Evolutionary conservation across 2,329 filamentous ascomycete species (phyloP).

Genomic region (Diaporthe ampelina): DNA sequence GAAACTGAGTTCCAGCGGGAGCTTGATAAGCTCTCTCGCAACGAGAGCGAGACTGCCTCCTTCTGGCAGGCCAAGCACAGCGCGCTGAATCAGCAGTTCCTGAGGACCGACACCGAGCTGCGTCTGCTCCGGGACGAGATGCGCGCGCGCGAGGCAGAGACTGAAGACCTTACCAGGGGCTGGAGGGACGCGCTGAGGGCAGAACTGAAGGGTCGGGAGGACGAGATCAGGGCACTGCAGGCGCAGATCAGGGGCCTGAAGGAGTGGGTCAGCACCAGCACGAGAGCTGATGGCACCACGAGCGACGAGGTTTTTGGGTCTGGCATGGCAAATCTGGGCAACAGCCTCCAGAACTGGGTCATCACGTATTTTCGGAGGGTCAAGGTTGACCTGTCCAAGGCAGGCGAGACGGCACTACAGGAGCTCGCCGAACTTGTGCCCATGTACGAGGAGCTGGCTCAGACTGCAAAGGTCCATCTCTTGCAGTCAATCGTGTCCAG

Average conservation of each 20-base stretch:
- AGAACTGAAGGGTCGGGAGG: slow-evolving; percentile 65
- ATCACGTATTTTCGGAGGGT: slow-evolving; percentile 77
- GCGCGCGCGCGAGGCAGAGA: slow-evolving; percentile 61
- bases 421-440: slow-evolving; percentile 66
- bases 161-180: slow-evolving; percentile 61
- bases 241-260: slow-evolving; percentile 77
- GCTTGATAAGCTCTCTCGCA: slow-evolving; percentile 65
- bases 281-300: slow-evolving; percentile 71
- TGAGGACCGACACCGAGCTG: slow-evolving; percentile 67
- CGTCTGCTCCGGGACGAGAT: slow-evolving; percentile 64
- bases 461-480: slow-evolving; percentile 70
- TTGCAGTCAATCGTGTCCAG: slow-evolving; percentile 73
- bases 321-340: slow-evolving; percentile 71
- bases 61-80: slow-evolving; percentile 72
- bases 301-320: slow-evolving; percentile 78
- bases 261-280: slow-evolving; percentile 78
- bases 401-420: slow-evolving; percentile 56
- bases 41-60: slow-evolving; percentile 67
- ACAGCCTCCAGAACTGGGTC: slow-evolving; percentile 81
- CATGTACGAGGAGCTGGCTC: slow-evolving; percentile 68
- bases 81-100: slow-evolving; percentile 64
- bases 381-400: slow-evolving; percentile 65
- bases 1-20: slow-evolving; percentile 67
- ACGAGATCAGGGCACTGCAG: slow-evolving; percentile 67
- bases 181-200: slow-evolving; percentile 63